phyloP scores from a whole-genome alignment of 371 early-diverging fungal species.

The Coemansia sp. region DNA sequence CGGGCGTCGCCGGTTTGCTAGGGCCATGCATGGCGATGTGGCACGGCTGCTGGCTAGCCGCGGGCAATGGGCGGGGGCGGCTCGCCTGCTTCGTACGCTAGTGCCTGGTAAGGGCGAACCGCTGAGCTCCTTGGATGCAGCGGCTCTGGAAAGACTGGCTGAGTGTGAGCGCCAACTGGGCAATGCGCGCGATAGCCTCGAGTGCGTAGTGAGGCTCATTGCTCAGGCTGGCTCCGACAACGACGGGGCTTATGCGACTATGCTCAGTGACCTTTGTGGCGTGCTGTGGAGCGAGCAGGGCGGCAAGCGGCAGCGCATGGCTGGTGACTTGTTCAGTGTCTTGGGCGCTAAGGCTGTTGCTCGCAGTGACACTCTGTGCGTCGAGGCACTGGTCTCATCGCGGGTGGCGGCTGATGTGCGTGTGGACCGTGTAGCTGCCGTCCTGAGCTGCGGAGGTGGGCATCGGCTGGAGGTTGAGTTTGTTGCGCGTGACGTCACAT shows the following conservation, averaged over 20 bases:
- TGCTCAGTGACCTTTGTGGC: too few relatives aligned
- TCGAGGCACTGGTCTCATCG: conserved; percentile 1
- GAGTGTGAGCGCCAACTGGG: conserved; percentile 35
- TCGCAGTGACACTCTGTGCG: too few relatives aligned
- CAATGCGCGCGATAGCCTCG: conserved; percentile 11
- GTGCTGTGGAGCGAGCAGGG: too few relatives aligned
- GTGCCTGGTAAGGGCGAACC: too few relatives aligned
- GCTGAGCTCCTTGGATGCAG: background rate
- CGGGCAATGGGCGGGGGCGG: conserved; percentile 38
- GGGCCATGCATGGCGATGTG: conserved; percentile 44
- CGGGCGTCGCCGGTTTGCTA: conserved; percentile 44
- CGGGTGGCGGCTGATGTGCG: conserved; percentile 20
- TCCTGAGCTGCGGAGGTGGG: conserved; percentile 3
- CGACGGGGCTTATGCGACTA: too few relatives aligned
- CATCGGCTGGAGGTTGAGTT: conserved; percentile 21
- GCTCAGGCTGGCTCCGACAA: conserved; percentile 15
- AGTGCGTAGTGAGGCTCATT: conserved; percentile 18
- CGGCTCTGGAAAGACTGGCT: conserved; percentile 27
- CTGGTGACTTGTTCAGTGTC: too few relatives aligned
- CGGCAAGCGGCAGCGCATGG: too few relatives aligned
- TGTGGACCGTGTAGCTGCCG: too few relatives aligned
- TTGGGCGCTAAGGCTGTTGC: too few relatives aligned
- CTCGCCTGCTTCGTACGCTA: conserved; percentile 26
- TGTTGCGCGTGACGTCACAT: conserved; percentile 1
- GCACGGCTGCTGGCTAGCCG: conserved; percentile 47